Percentiles rank a stretch among this genome's conserved stretches.
Conservation (phyloP, 139 green algal species). For the Coelastrella sp. region DNA sequence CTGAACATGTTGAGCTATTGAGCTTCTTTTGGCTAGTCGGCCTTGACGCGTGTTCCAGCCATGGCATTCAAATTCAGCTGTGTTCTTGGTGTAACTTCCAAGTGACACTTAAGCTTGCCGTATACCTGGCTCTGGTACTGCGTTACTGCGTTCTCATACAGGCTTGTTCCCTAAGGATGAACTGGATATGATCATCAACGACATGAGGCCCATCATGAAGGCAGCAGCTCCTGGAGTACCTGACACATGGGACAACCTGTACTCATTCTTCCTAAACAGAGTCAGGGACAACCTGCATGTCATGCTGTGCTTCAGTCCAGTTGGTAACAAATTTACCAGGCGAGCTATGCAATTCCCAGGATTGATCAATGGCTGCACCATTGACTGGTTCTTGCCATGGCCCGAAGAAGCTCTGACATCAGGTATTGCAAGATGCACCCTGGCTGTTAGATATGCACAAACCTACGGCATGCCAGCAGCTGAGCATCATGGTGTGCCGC, state of each 20-base stretch:
- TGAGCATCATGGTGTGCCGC: no score
- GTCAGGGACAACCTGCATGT: constrained; percentile 94
- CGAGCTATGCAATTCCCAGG: constrained; percentile 93
- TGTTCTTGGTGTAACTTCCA: no score
- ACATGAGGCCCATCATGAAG: constrained; percentile 89
- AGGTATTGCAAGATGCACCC: not conserved
- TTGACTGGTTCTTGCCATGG: constrained; percentile 92
- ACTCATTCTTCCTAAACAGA: constrained; percentile 92
- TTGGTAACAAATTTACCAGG: constrained; percentile 87
- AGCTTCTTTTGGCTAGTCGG: no score
- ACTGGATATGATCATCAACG: constrained; percentile 93
- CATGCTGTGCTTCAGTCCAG: constrained; percentile 93
- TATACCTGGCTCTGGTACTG: no score
- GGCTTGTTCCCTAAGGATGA: constrained; percentile 96
- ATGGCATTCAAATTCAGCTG: not conserved
- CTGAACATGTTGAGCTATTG: no score
- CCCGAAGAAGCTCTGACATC: constrained; percentile 77
- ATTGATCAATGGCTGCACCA: constrained; percentile 95
- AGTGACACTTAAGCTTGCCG: no score
- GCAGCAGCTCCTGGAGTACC: constrained; percentile 59
- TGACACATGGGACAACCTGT: constrained; percentile 95
- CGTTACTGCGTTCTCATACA: constrained; percentile 50
- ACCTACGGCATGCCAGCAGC: no score
- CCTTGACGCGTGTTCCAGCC: no score
- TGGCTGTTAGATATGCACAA: no score